These are phyloP conservation scores for Cunninghamia lanceolata DNA, from an alignment of 75 land plant genomes.

Conservation along the genomic window DNA sequence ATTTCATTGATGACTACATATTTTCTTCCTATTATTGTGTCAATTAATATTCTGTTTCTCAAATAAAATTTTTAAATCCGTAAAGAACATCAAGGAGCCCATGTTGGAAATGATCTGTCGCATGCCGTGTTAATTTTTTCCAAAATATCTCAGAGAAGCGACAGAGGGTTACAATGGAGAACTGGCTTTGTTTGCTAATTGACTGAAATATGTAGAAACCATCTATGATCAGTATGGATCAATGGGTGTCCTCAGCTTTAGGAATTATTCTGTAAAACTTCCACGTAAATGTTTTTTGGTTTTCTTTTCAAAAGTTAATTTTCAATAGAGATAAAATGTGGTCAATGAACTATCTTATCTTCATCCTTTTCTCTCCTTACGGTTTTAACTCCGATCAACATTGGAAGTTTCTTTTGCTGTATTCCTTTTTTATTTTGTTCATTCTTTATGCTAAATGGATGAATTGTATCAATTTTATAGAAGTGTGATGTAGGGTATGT, in stretches of 20 bases:
- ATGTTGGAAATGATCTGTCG: neutral
- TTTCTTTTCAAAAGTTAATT: neutral
- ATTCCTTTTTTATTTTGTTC: neutral
- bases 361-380: neutral
- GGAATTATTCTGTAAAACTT: neutral
- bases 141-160: neutral
- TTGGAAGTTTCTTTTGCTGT: neutral
- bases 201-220: neutral
- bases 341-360: neutral
- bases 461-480: neutral
- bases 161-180: neutral
- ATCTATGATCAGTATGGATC: neutral
- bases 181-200: neutral
- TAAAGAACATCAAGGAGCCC: neutral
- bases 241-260: neutral
- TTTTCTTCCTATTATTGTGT: neutral
- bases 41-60: neutral
- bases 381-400: neutral
- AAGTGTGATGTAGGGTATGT: no score
- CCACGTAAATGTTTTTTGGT: neutral
- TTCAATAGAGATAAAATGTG: neutral
- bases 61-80: neutral
- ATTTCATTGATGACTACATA: neutral
- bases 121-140: neutral
- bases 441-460: neutral